Evolutionary conservation across 495 filamentous ascomycete species (phyloP), one percentile per base, ranked within the genome.

Genomic region (Penicillium lividum): DNA sequence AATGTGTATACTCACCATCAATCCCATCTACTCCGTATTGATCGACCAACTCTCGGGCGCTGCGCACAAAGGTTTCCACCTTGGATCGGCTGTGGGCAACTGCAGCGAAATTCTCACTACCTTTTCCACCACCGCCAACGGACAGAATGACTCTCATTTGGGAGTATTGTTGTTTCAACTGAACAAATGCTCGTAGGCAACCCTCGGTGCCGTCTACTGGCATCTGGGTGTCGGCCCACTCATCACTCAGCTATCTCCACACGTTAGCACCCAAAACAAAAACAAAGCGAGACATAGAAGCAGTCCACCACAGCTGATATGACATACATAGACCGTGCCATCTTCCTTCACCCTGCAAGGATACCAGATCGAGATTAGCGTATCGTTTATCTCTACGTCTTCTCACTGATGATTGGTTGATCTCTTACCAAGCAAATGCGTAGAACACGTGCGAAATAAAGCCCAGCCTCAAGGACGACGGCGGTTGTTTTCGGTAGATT

Each of bases 371-470:
- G 53, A 74, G 65, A 63, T 72, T 58, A 66, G 62, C 59, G 63
- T 63, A 59, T 68, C 53, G 58, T 62, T 62, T 64, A 66, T 62
- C 54, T 68, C 58, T 56, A 60, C 47, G 40, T 51, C 49, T 58
- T 30, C 44, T 30, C 51, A 18, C 43, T 45, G 43, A 50, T 65
- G 60, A 65, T 68, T 65, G 58, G 56, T 38, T 65, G 45, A 31
- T 66, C 15, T 65, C 49, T 64, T 73, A 86, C 84, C 81, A 81
- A 63, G 90, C 91, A 82, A 92, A 96, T 51, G 92, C 90, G 70
- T 97, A 97, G 68, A 93, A 95, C 40, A 95, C 84, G 65, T 93
- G 89, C 53, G 90, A 87, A 42, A 89, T 76, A 56, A 82, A 79
- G 31, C 79, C 82, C 65, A 87, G 80, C 70, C 90, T 87, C 58